These are phyloP conservation scores for Ceratocystis lukuohia DNA, from an alignment of 2,329 filamentous ascomycete species.

Conservation along the genomic window DNA sequence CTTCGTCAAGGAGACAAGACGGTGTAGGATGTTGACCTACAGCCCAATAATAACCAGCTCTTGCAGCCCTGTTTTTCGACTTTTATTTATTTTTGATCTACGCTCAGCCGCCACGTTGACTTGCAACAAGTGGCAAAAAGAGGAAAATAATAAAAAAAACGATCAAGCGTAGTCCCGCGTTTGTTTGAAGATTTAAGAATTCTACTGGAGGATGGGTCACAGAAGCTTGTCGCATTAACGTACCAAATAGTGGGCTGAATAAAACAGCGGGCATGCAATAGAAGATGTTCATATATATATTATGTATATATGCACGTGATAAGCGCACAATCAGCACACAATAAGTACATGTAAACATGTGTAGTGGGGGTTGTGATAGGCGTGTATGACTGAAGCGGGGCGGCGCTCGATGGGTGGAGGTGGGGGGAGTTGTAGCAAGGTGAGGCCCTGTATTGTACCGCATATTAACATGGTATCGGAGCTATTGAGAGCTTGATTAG, in stretches of 20 bases:
- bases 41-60: no score
- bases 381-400: background rate
- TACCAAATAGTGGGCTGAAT: no score
- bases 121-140: background rate
- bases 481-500: no score
- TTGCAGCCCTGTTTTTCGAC: background rate
- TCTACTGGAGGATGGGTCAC: no score
- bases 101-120: conserved; percentile 5
- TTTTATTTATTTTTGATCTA: background rate
- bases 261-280: background rate
- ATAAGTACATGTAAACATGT: background rate
- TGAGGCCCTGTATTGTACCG: no score
- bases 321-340: no score
- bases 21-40: no score
- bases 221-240: no score
- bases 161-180: background rate
- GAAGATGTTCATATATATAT: background rate
- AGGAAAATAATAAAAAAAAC: background rate
- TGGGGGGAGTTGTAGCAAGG: no score
- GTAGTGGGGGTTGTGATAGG: background rate
- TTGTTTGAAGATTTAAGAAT: background rate
- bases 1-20: no score
- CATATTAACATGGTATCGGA: no score
- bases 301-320: no score
- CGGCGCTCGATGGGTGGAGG: background rate